Conservation (phyloP, 1,284 basidiomycete species). For the Somion occarium region DNA sequence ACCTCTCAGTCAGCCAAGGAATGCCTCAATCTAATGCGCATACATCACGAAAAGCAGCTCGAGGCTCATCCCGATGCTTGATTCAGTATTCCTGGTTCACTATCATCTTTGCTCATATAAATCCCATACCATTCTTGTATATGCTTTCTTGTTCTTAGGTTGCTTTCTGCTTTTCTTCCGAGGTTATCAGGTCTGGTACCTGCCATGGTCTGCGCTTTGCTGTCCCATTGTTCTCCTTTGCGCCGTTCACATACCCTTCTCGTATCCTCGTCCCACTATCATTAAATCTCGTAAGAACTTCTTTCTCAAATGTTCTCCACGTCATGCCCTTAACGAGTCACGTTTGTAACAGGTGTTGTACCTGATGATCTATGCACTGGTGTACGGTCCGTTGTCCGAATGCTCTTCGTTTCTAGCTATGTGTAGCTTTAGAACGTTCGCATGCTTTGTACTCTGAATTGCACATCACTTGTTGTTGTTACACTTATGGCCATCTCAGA, state of each 20-base stretch:
- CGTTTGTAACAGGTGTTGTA: not conserved
- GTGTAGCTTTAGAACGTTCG: not conserved
- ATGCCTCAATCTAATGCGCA: conserved; percentile 43
- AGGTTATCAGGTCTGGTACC: not conserved
- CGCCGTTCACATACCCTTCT: not conserved
- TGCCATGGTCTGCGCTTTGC: not conserved
- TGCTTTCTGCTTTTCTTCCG: not conserved
- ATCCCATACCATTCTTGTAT: not conserved
- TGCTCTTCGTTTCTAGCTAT: not conserved
- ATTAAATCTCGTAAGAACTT: too few relatives aligned
- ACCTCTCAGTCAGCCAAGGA: conserved; percentile 39
- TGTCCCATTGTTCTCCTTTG: not conserved
- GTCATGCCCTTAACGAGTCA: not conserved
- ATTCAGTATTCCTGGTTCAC: not conserved
- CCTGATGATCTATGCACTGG: not conserved
- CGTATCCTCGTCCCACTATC: not conserved
- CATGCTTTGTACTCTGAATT: too few relatives aligned
- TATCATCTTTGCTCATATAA: not conserved
- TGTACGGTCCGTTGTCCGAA: conserved; percentile 2
- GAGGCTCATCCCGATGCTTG: not conserved
- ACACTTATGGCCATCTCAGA: conserved; percentile 18
- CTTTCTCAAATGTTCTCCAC: not conserved
- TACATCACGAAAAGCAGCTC: conserved; percentile 34
- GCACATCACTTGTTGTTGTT: not conserved
- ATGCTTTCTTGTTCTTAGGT: not conserved